phyloP scores from a whole-genome alignment of 1,284 basidiomycete species.

The Coniferiporia weirii region DNA sequence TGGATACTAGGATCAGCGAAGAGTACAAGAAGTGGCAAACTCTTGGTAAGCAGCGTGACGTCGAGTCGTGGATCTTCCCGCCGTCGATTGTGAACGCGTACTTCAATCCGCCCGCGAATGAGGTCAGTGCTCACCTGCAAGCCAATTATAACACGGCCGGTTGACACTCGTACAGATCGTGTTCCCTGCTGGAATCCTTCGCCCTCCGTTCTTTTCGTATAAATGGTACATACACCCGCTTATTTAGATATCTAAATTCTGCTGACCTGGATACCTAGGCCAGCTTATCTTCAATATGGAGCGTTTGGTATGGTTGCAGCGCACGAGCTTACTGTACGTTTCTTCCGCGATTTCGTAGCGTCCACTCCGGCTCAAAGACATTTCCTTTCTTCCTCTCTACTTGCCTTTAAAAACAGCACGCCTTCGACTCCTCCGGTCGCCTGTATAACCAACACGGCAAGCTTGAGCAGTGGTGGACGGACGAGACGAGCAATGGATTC shows the following conservation, averaged over 20 bases:
- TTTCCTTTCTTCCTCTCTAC: slow-evolving; percentile 5
- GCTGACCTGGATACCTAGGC: slow-evolving; percentile 41
- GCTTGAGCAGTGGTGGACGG: slow-evolving; percentile 86
- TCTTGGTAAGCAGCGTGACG: slow-evolving; percentile 70
- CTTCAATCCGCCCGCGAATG: slow-evolving; percentile 75
- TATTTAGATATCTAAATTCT: slow-evolving; percentile 9
- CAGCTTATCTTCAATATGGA: slow-evolving; percentile 85
- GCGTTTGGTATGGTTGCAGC: slow-evolving; percentile 87
- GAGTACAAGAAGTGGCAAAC: slow-evolving; percentile 67
- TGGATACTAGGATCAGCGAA: slow-evolving; percentile 43
- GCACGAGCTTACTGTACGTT: slow-evolving; percentile 77
- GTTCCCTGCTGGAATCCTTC: slow-evolving; percentile 94
- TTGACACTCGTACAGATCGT: slow-evolving; percentile 61
- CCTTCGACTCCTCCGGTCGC: slow-evolving; percentile 89
- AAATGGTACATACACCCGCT: slow-evolving; percentile 57
- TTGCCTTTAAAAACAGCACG: slow-evolving; percentile 56
- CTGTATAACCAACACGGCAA: slow-evolving; percentile 77
- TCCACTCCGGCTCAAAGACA: background rate
- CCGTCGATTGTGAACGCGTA: slow-evolving; percentile 80
- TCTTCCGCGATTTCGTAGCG: background rate
- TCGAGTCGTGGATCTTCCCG: slow-evolving; percentile 85
- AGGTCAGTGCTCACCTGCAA: slow-evolving; percentile 38
- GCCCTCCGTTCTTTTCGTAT: slow-evolving; percentile 86
- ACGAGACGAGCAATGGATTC: slow-evolving; percentile 80
- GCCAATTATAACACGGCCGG: background rate